Percentiles rank a stretch among this genome's conserved stretches.
Evolutionary conservation across 345 rosid species (phyloP).

Genomic region (Arabidopsis thaliana): TAIR10.1 NC_003070.9:29802501-29803000

Average conservation of each 20-base stretch:
- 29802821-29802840: neutral
- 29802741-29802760: neutral
- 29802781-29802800: neutral
- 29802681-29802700: conserved; percentile 79
- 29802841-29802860: conserved; percentile 5
- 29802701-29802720: conserved; percentile 1
- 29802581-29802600: neutral
- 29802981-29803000: conserved; percentile 91
- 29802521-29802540: neutral
- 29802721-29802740: conserved; percentile 6
- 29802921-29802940: conserved; percentile 59
- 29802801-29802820: neutral
- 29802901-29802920: neutral
- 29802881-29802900: neutral
- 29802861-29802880: neutral
- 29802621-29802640: conserved; percentile 73
- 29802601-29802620: conserved; percentile 2
- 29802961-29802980: conserved; percentile 67
- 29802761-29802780: neutral
- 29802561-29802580: conserved; percentile 7
- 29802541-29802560: neutral
- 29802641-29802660: conserved; percentile 82
- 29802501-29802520: conserved; percentile 72
- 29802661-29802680: conserved; percentile 86
- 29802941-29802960: conserved; percentile 54